Evolutionary conservation across 2,329 filamentous ascomycete species (phyloP), one percentile per base, ranked within the genome.

Genomic region (Aspergillus phoenicis): DNA sequence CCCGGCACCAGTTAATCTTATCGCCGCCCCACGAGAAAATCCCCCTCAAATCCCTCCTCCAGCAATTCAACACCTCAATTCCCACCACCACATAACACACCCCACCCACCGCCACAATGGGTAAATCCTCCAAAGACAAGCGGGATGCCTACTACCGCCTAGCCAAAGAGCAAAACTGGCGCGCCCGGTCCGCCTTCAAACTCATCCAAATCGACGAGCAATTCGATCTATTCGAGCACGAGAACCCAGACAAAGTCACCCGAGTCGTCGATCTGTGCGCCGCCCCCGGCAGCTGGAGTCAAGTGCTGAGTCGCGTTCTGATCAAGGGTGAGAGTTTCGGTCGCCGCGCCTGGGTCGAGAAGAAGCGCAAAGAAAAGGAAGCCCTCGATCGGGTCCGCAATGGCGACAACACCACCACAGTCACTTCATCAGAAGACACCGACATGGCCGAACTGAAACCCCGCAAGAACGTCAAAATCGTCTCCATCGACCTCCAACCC

Each of bases 91-190:
- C 48, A 43, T 63, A 58, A 45, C 38, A 45, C 47, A 17, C 56
- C 39, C 45, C n/a, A n/a, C 20, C 38, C 28, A 41, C 36, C 36
- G 38, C 38, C 41, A 64, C 39, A 15, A 96, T 97, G 93, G 93
- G 93, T 1, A 98, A 98, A 77, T 97, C 95, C 1, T 98, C 94
- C 52, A 99, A 99, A 78, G 95, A 99, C 75, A 99, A 99, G 80
- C 91, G 95, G 57, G 95, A 99, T 77, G 93, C 93, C 49, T 99
- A 99, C 80, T 99, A 99, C 74, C 87, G 95, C 57, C 90, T 99
- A 8, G 95, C 95, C 17, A 99, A 99, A 80, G 95, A 99, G 78
- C 95, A 99, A 82, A 96, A 96, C 66, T 99, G 95, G 94, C 91
- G 95, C 38, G 95, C 95, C 28, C 87, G 95, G 60, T 97, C 93